phyloP scores from a whole-genome alignment of 805 yeast genomes.

The Yarrowia sp. region DNA sequence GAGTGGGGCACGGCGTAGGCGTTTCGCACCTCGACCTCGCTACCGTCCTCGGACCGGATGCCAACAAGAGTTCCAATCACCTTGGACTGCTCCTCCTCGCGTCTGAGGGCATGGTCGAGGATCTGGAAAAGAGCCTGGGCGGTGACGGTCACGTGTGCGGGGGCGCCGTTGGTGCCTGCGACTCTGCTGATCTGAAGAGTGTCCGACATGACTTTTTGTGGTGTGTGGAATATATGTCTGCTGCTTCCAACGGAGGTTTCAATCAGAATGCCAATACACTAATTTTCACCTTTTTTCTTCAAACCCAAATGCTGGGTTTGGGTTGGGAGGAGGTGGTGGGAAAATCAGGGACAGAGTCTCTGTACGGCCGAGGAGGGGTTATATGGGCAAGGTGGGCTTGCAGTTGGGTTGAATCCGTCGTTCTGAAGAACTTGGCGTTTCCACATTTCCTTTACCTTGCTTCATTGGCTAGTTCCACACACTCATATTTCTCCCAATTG shows the following conservation, averaged over 20 bases:
- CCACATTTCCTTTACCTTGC: too few species aligned
- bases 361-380: too few species aligned
- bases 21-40: conserved; percentile 65
- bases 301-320: conserved; percentile 14
- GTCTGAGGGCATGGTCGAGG: conserved; percentile 63
- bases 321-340: not conserved
- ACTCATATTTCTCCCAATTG: too few species aligned
- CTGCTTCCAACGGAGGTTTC: not conserved
- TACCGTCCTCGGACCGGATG: conserved; percentile 76
- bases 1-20: conserved; percentile 79
- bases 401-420: too few species aligned
- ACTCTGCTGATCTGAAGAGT: conserved; percentile 23
- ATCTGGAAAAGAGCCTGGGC: conserved; percentile 73
- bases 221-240: not conserved
- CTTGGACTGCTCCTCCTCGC: conserved; percentile 53
- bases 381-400: too few species aligned
- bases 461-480: too few species aligned
- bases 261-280: not conserved
- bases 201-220: conserved; percentile 9
- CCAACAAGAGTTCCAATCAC: conserved; percentile 83
- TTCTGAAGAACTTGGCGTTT: too few species aligned
- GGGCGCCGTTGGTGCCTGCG: conserved; percentile 31
- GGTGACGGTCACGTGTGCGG: conserved; percentile 56
- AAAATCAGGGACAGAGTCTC: too few species aligned
- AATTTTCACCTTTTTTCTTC: conserved; percentile 22